Base-by-base conservation (phyloP, 768 basidiomycete genomes). In the Termitomyces sp. region DNA sequence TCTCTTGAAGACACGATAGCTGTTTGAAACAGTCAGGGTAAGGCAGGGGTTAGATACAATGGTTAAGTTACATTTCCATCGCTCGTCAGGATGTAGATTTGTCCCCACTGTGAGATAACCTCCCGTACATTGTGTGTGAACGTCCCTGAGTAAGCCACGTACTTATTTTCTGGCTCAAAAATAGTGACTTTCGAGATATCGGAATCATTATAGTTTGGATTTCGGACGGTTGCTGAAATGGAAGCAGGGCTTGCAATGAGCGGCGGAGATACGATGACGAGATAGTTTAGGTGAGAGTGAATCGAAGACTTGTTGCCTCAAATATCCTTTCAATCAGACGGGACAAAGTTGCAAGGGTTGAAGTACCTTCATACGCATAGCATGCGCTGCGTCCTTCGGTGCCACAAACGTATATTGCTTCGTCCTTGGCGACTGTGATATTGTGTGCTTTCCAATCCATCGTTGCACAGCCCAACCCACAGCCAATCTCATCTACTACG, bases 91-190 rank as follows among this genome's bases (percentile, higher is more conserved):
- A 97, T 78, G 63, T 87, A 96, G 5, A 95, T 79, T 46, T 85
- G 78, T 0, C 87, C 89, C 88, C 90, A 93, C 45, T 85, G 85
- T 10, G 86, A 89, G 51, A 97, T 79, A 1, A 97, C 79, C 46
- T 90, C 88, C 45, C 90, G 75, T 3, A 98, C 89, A 5, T 94
- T 94, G 56, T 88, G 85, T 22, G 83, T 81, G 65, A 94, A 93
- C 2, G 88, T 81, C 6, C 86, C 88, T 0, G 86, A 84, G 66
- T 92, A 94, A 6, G 91, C 90, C 16, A 96, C 81, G 53, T 94
- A 80, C 73, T 94, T 94, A 72, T 95, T 97, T 66, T 92, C 91
- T 38, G 88, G 83, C 67, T 99, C 95, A 62, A 98, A 88, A 1
- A 98, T 82, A 0, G 88, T 89, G 43, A 98, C 83, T 60, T 85